Conservation (phyloP, 139 green algal species). For the Chlamydomonas sp. region DNA sequence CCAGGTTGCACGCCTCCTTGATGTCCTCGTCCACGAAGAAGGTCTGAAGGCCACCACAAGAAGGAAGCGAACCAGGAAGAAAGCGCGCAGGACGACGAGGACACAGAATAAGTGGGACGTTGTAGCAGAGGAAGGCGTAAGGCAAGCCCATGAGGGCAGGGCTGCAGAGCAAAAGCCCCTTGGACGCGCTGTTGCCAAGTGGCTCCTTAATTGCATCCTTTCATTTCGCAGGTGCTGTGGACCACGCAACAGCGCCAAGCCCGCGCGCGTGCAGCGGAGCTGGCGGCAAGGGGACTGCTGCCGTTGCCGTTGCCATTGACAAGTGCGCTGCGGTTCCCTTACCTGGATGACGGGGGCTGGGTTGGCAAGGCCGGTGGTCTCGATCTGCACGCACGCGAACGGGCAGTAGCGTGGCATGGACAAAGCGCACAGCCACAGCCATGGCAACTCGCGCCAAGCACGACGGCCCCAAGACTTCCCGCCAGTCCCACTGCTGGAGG, state of each 20-base stretch:
- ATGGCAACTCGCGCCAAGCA: conserved; percentile 64
- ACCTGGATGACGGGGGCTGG: conserved; percentile 80
- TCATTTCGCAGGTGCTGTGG: too few species aligned
- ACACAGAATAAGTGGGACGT: neutral
- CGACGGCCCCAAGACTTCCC: too few species aligned
- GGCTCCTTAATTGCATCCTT: too few species aligned
- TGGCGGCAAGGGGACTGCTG: neutral
- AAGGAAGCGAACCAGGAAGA: neutral
- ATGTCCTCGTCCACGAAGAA: conserved; percentile 91
- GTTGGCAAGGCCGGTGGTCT: conserved; percentile 93
- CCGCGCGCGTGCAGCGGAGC: too few species aligned
- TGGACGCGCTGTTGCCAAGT: too few species aligned
- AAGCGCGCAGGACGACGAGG: neutral
- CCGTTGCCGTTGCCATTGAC: neutral
- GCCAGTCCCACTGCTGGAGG: too few species aligned
- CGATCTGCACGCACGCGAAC: conserved; percentile 55
- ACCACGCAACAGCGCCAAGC: too few species aligned
- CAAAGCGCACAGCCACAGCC: conserved; percentile 75
- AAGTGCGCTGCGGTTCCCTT: neutral
- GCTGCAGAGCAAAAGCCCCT: too few species aligned
- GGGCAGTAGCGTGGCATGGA: conserved; percentile 63
- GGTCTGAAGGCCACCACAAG: conserved; percentile 62
- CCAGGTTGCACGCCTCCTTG: conserved; percentile 58
- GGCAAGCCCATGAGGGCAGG: too few species aligned
- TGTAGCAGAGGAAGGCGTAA: too few species aligned